Conservation (phyloP, 345 rosid genomes). For the Eucalyptus sp. region DNA sequence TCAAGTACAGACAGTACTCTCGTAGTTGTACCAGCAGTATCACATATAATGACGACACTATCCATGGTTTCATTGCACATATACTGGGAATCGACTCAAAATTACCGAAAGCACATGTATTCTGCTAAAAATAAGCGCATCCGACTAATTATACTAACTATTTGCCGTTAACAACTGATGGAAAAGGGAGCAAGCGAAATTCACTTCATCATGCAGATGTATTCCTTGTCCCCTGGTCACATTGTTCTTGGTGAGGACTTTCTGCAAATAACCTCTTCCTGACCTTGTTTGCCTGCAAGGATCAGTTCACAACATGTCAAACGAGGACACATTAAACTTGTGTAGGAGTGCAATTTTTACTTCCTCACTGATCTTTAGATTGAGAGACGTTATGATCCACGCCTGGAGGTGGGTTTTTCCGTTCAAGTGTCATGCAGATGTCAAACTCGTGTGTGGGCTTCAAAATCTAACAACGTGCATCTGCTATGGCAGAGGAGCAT, state of each 20-base stretch:
- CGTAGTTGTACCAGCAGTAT: not conserved
- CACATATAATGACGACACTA: not conserved
- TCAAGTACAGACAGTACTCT: not conserved
- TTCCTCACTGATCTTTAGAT: not conserved
- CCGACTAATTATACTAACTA: not conserved
- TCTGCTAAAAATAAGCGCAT: not conserved
- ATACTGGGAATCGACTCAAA: not conserved
- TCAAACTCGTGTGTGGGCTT: not conserved
- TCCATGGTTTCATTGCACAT: not conserved
- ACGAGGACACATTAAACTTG: not conserved
- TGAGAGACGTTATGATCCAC: not conserved
- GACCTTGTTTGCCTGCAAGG: slow-evolving; percentile 21
- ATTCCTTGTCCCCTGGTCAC: not conserved
- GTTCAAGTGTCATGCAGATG: not conserved
- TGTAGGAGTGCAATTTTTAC: not conserved
- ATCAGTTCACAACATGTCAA: not conserved
- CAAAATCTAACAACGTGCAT: not conserved
- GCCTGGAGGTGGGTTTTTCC: not conserved
- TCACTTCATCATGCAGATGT: not conserved
- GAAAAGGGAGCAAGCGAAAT: not conserved
- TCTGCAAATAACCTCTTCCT: slow-evolving; percentile 18
- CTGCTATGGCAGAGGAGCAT: not conserved
- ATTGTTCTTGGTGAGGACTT: not conserved
- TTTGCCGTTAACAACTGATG: not conserved
- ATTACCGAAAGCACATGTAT: not conserved